These are phyloP conservation scores for Botryosphaeria agaves DNA, from an alignment of 2,329 filamentous ascomycete genomes.

Conservation along the genomic window DNA sequence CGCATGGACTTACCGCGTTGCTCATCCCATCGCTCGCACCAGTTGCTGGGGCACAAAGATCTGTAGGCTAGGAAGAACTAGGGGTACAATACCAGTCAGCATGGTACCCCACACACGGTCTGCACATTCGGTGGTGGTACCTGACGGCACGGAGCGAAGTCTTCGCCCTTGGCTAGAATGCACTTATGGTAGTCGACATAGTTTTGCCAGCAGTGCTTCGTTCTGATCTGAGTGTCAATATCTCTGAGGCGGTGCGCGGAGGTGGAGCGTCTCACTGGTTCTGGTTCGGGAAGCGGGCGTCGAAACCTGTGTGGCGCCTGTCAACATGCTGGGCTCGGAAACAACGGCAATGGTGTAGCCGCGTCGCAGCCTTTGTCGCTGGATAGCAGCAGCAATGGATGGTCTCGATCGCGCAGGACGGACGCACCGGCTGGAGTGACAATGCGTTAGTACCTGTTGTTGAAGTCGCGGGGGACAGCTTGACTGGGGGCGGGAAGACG, in stretches of 20 bases:
- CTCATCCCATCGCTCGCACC: slow-evolving; percentile 91
- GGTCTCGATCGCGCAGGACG: no score
- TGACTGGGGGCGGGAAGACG: slow-evolving; percentile 28
- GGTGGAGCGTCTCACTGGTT: slow-evolving; percentile 46
- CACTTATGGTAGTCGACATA: slow-evolving; percentile 99
- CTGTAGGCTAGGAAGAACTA: slow-evolving; percentile 95
- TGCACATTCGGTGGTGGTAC: slow-evolving; percentile 42
- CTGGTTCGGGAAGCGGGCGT: slow-evolving; percentile 96
- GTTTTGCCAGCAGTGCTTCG: slow-evolving; percentile 99
- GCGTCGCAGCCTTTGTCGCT: background rate
- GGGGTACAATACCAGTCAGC: slow-evolving; percentile 8
- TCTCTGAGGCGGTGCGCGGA: no score
- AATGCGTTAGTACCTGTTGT: no score
- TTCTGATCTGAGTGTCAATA: slow-evolving; percentile 22
- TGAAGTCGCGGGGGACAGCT: no score
- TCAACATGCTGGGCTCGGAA: no score
- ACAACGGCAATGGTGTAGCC: no score
- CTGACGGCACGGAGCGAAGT: slow-evolving; percentile 93
- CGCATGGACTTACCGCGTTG: slow-evolving; percentile 59
- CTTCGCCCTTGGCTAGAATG: slow-evolving; percentile 94
- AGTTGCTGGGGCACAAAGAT: slow-evolving; percentile 90
- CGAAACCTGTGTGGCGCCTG: no score
- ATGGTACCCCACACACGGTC: background rate
- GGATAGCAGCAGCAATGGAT: background rate
- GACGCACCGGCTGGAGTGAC: background rate